These are phyloP conservation scores for Lasiosphaeria ovina DNA, from an alignment of 495 filamentous ascomycete genomes.

Conservation along the genomic window DNA sequence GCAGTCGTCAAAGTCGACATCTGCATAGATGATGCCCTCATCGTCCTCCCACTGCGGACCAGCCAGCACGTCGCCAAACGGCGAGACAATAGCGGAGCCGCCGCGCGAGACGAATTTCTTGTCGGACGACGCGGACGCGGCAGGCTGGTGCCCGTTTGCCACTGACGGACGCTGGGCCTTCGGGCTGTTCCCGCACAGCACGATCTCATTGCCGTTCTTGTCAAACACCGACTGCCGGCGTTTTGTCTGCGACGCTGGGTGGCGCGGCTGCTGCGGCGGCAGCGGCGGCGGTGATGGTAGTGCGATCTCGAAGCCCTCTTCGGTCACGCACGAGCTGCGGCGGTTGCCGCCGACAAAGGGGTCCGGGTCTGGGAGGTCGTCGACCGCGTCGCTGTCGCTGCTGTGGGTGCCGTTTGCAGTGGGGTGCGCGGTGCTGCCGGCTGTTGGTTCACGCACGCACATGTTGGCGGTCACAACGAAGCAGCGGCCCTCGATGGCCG, in stretches of 20 bases:
- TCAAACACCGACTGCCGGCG: conserved; percentile 39
- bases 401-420: neutral
- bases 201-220: conserved; percentile 49
- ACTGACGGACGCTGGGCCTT: neutral
- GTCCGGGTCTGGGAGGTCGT: conserved; percentile 1
- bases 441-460: conserved; percentile 50
- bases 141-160: neutral
- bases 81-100: conserved; percentile 79
- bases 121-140: neutral
- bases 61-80: conserved; percentile 70
- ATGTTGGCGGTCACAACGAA: conserved; percentile 90
- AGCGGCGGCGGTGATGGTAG: conserved; percentile 18
- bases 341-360: neutral
- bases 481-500: conserved; percentile 75
- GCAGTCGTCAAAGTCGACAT: conserved; percentile 53
- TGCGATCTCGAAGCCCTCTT: conserved; percentile 42
- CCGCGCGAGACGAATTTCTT: conserved; percentile 60
- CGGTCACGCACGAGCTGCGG: conserved; percentile 34
- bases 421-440: neutral
- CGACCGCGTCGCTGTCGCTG: neutral
- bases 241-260: neutral
- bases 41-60: conserved; percentile 85
- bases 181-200: conserved; percentile 23
- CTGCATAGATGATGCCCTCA: conserved; percentile 43
- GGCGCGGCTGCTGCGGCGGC: neutral